A percentile compares a stretch with the other conserved stretches of the same genome.
These are phyloP conservation scores for Secale cereale DNA, from an alignment of 176 grass and related monocot genomes.

Conservation along the genomic window DNA sequence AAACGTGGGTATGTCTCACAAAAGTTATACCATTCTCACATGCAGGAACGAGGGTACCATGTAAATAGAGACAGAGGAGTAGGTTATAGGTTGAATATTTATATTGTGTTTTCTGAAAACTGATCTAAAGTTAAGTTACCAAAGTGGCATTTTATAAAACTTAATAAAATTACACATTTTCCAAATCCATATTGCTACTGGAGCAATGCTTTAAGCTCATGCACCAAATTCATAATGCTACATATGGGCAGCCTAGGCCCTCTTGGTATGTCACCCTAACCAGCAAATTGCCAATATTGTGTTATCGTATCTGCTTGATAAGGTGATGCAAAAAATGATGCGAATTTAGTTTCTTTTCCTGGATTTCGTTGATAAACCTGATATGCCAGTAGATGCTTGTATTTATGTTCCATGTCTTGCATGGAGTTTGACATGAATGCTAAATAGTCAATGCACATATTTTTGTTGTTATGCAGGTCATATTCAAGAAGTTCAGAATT, in stretches of 20 bases:
- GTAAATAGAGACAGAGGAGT: not conserved
- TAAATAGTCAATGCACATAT: constrained; percentile 22
- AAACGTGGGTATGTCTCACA: too few species aligned
- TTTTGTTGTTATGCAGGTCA: constrained; percentile 60
- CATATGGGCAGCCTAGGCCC: not conserved
- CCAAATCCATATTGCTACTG: not conserved
- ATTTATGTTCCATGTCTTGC: not conserved
- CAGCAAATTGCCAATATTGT: not conserved
- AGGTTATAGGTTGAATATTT: not conserved
- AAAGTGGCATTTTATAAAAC: not conserved
- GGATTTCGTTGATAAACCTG: not conserved
- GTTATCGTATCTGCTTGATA: not conserved
- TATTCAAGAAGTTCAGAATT: constrained; percentile 93
- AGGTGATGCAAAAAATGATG: not conserved
- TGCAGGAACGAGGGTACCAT: not conserved
- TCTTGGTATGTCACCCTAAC: not conserved
- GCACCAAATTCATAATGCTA: constrained; percentile 2
- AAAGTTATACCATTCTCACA: not conserved
- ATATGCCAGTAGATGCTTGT: constrained; percentile 5
- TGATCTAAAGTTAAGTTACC: constrained; percentile 7
- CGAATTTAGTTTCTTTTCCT: not conserved
- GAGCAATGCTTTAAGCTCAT: constrained; percentile 4
- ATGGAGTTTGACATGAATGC: constrained; percentile 28
- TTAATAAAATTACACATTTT: not conserved
- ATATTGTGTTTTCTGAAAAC: not conserved